A percentile compares a stretch with the other conserved stretches of the same genome.
These are phyloP conservation scores for Sindora glabra DNA, from an alignment of 306 rosid genomes.

Conservation along the genomic window DNA sequence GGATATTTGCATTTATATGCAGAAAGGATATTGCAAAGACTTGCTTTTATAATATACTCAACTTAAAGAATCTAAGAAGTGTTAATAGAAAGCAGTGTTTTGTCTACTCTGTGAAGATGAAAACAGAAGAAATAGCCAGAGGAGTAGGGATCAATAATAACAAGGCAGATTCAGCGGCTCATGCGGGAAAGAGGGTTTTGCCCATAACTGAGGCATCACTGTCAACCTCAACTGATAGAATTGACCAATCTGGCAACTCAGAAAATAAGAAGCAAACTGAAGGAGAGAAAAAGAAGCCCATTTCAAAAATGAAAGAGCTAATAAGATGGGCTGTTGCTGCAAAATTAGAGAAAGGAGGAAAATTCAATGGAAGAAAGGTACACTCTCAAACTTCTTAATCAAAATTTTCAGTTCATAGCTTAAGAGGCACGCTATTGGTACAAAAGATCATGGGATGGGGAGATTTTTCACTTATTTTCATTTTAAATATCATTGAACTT, in stretches of 20 bases:
- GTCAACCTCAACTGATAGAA: slow-evolving; percentile 25
- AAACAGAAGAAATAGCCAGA: slow-evolving; percentile 42
- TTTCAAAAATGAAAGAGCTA: slow-evolving; percentile 84
- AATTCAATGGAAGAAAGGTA: slow-evolving; percentile 60
- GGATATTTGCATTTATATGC: slow-evolving; percentile 29
- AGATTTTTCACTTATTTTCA: too few species aligned
- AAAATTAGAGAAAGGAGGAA: slow-evolving; percentile 68
- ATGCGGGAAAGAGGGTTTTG: slow-evolving; percentile 58
- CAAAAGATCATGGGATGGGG: too few species aligned
- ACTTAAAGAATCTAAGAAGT: slow-evolving; percentile 37
- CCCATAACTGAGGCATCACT: slow-evolving; percentile 56
- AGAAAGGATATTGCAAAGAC: slow-evolving; percentile 43
- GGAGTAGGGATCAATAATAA: slow-evolving; percentile 32
- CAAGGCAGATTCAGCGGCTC: slow-evolving; percentile 37
- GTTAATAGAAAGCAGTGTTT: slow-evolving; percentile 16
- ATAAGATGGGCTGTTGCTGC: slow-evolving; percentile 79
- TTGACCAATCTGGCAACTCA: slow-evolving; percentile 27
- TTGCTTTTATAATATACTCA: slow-evolving; percentile 45
- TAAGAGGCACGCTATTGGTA: too few species aligned
- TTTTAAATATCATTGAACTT: too few species aligned
- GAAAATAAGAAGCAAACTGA: slow-evolving; percentile 31
- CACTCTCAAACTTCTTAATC: neutral
- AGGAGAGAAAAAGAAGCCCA: slow-evolving; percentile 42
- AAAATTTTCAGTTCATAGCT: too few species aligned
- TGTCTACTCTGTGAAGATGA: slow-evolving; percentile 46